Percentiles rank a stretch among this genome's conserved stretches.
Evolutionary conservation across 345 rosid genomes (phyloP).

Genomic region (Eucalyptus erythrocorys): DNA sequence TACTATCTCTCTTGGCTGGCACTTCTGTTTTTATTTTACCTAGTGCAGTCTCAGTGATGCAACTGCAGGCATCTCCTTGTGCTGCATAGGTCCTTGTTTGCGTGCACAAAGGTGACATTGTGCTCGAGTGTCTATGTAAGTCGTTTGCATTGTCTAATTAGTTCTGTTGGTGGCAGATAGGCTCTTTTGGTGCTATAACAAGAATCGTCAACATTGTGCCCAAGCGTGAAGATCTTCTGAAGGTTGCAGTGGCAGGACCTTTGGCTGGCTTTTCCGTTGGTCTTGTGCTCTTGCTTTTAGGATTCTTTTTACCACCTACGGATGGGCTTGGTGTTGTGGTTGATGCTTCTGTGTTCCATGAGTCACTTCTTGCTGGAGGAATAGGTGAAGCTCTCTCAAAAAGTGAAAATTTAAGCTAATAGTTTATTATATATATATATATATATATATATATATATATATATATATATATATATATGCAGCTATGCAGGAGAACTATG

Average conservation of each 20-base stretch:
- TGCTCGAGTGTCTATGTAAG: background rate
- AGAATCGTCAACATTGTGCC: conserved; percentile 70
- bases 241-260: conserved; percentile 93
- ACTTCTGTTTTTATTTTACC: background rate
- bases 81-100: background rate
- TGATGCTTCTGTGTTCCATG: conserved; percentile 89
- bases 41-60: background rate
- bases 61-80: background rate
- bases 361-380: conserved; percentile 83
- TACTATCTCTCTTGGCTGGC: background rate
- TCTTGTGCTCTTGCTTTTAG: conserved; percentile 61
- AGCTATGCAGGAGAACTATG: background rate
- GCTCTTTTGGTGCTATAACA: conserved; percentile 94
- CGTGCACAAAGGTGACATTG: background rate
- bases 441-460: too few relatives aligned
- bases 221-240: conserved; percentile 85
- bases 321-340: conserved; percentile 84
- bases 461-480: background rate
- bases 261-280: conserved; percentile 87
- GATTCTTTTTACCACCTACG: conserved; percentile 73
- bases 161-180: conserved; percentile 77
- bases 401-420: background rate
- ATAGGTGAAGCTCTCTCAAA: conserved; percentile 42
- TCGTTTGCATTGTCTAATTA: conserved; percentile 7
- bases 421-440: too few relatives aligned